Percentiles rank a stretch among this genome's conserved stretches.
Conservation (phyloP, 1,139 yeast genomes). For the Scheffersomyces parashehatae region DNA sequence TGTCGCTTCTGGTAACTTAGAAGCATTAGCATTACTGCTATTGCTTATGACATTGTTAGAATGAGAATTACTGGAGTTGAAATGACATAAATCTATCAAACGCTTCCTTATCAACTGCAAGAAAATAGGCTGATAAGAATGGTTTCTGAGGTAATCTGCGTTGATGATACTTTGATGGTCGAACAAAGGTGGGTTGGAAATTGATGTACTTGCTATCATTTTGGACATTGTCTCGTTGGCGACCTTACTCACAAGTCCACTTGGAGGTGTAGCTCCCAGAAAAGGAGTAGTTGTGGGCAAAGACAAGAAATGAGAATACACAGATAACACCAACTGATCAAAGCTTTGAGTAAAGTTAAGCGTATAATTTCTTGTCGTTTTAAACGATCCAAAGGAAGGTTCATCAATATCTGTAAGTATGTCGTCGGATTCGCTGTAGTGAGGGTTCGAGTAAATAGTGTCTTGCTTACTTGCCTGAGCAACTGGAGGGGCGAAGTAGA, state of each 20-base stretch:
- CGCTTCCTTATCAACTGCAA: slow-evolving; percentile 45
- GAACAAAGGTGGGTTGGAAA: slow-evolving; percentile 23
- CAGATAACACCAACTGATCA: slow-evolving; percentile 38
- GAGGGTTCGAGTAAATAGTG: slow-evolving; percentile 29
- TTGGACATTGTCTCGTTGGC: slow-evolving; percentile 42
- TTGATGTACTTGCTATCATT: slow-evolving; percentile 22
- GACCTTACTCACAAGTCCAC: slow-evolving; percentile 46
- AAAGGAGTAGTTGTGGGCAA: slow-evolving; percentile 51
- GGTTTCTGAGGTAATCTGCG: slow-evolving; percentile 33
- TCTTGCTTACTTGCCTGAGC: slow-evolving; percentile 6
- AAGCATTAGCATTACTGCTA: neutral
- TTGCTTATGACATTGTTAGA: slow-evolving; percentile 1
- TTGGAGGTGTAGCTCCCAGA: slow-evolving; percentile 44
- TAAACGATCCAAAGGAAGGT: slow-evolving; percentile 16
- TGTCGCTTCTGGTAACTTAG: slow-evolving; percentile 29
- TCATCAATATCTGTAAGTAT: slow-evolving; percentile 44
- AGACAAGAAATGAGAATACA: slow-evolving; percentile 37
- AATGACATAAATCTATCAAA: slow-evolving; percentile 41
- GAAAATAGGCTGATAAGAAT: slow-evolving; percentile 41
- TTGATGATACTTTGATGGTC: slow-evolving; percentile 38
- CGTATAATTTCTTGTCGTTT: slow-evolving; percentile 33
- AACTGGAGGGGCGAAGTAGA: slow-evolving; percentile 8
- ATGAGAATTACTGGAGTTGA: slow-evolving; percentile 10
- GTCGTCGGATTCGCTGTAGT: slow-evolving; percentile 45
- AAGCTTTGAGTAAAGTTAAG: slow-evolving; percentile 37